phyloP scores from a whole-genome alignment of 164 flowering plant species.

The Tetrastigma voinierianum region DNA sequence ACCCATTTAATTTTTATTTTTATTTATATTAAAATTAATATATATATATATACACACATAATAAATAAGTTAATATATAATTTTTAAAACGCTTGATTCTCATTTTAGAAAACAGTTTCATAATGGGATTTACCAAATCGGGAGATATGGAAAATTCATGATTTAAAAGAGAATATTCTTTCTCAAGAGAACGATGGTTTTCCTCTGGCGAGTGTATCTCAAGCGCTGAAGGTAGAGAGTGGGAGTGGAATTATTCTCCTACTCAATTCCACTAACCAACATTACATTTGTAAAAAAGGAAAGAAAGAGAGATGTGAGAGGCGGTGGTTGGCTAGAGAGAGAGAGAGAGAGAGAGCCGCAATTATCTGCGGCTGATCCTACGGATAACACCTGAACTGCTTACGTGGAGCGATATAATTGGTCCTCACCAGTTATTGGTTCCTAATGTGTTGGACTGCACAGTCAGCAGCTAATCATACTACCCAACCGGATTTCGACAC shows the following conservation, averaged over 20 bases:
- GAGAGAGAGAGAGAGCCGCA: neutral
- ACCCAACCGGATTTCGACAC: neutral
- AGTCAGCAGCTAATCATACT: neutral
- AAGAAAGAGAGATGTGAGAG: slow-evolving; percentile 1
- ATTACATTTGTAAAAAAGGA: neutral
- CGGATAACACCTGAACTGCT: neutral
- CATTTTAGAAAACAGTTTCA: no score
- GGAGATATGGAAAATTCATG: no score
- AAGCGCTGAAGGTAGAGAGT: slow-evolving; percentile 1
- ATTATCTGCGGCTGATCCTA: slow-evolving; percentile 5
- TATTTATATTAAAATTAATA: no score
- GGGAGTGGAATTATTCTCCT: neutral
- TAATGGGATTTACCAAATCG: no score
- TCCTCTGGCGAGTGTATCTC: neutral
- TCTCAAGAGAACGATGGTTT: no score
- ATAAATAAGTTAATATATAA: no score
- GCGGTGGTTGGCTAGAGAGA: slow-evolving; percentile 6
- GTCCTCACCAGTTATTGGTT: neutral
- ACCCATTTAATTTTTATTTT: no score
- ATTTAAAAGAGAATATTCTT: no score
- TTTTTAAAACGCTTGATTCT: no score
- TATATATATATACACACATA: no score
- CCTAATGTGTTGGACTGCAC: neutral
- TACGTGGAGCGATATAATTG: slow-evolving; percentile 8
- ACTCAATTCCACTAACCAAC: slow-evolving; percentile 17